These are phyloP conservation scores for Tetraselmis striata DNA, from an alignment of 139 green algal genomes.

Conservation along the genomic window DNA sequence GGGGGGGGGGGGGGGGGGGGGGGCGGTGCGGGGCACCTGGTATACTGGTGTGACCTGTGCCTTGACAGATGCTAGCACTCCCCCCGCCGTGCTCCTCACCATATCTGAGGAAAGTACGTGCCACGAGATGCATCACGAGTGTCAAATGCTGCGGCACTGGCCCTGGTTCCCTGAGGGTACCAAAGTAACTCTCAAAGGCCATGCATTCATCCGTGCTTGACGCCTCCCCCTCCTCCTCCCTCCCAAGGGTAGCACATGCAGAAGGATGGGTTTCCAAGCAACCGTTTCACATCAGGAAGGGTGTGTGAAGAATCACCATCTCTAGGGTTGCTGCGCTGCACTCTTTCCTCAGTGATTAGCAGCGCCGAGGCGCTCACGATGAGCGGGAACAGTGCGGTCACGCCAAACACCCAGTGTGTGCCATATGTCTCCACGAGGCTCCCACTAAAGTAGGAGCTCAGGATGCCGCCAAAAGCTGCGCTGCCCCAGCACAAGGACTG, in stretches of 20 bases:
- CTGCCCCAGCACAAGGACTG: slow-evolving; percentile 92
- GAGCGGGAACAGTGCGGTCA: slow-evolving; percentile 64
- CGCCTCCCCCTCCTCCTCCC: too few species aligned
- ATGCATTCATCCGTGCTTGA: too few species aligned
- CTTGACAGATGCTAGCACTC: not conserved
- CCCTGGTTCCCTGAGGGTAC: too few species aligned
- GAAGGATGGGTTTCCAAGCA: too few species aligned
- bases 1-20: too few species aligned
- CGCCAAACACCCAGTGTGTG: slow-evolving; percentile 51
- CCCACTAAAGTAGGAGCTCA: slow-evolving; percentile 81
- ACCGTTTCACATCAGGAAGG: too few species aligned
- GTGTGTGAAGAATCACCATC: too few species aligned
- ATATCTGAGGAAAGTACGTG: not conserved
- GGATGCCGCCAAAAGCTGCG: slow-evolving; percentile 69
- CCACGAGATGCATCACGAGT: not conserved
- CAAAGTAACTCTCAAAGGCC: too few species aligned
- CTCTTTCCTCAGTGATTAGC: slow-evolving; percentile 47
- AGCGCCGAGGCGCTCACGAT: slow-evolving; percentile 46
- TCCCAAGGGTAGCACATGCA: too few species aligned
- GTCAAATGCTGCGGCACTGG: too few species aligned
- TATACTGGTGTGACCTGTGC: not conserved
- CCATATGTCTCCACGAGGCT: slow-evolving; percentile 64
- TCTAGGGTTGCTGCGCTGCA: slow-evolving; percentile 3
- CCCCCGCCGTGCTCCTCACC: not conserved
- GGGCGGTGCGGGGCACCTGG: too few species aligned